Conservation (phyloP, 2,329 filamentous ascomycete genomes). For the Fusarium verrucosum region DNA sequence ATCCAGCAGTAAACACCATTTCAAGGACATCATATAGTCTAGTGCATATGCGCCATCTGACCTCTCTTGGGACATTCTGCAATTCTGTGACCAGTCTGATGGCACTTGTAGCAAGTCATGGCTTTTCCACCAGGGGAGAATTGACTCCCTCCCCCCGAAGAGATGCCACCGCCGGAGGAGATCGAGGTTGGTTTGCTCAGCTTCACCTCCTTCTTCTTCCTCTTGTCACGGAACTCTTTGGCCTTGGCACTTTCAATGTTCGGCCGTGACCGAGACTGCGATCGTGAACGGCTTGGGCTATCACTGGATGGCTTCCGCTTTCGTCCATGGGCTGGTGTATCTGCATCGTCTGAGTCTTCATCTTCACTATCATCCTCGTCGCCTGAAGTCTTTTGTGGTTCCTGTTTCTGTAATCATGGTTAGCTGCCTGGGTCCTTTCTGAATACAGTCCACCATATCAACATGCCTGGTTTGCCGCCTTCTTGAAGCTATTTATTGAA, state of each 20-base stretch:
- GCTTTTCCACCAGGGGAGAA: conserved; percentile 37
- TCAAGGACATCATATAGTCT: background rate
- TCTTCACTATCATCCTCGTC: conserved; percentile 43
- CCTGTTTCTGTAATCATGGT: conserved; percentile 30
- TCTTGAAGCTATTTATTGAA: conserved; percentile 48
- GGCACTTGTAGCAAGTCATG: conserved; percentile 68
- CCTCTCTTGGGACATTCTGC: conserved; percentile 60
- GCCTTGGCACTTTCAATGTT: conserved; percentile 45
- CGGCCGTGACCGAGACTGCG: conserved; percentile 46
- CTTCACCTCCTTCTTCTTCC: conserved; percentile 73
- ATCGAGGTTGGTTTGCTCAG: conserved; percentile 71
- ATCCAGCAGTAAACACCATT: background rate
- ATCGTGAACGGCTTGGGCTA: conserved; percentile 46
- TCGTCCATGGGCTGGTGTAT: conserved; percentile 37
- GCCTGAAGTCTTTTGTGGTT: conserved; percentile 21
- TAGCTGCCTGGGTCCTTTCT: background rate
- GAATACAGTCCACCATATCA: background rate
- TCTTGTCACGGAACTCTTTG: conserved; percentile 64
- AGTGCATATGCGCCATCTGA: conserved; percentile 1
- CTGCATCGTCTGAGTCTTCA: conserved; percentile 41
- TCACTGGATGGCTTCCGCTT: conserved; percentile 44
- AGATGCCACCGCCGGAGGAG: conserved; percentile 55
- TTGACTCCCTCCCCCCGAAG: conserved; percentile 49
- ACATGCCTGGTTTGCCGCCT: conserved; percentile 44
- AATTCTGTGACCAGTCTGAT: conserved; percentile 68